Base-by-base conservation (phyloP, 164 flowering plant species). In the Magnolia kwangsiensis region DNA sequence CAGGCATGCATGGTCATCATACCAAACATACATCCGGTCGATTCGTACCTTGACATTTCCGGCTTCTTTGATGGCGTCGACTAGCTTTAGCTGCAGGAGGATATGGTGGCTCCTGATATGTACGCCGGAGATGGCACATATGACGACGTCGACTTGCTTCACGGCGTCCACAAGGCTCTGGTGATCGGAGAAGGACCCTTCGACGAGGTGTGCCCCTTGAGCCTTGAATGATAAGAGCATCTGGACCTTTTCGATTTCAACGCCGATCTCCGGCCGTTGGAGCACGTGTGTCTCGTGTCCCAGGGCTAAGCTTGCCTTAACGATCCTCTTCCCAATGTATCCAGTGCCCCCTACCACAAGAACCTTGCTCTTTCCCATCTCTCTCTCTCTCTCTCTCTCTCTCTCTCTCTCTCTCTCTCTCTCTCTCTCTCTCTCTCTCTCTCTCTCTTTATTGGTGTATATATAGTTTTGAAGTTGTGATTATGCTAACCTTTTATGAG, bases 341-440 rank as follows among this genome's bases (percentile, higher is more conserved):
- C 93, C 91, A 2, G 93, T 89, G n/a, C 91, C 93, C 7, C 92
- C 94, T 0, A 90, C 76, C 1, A 90, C 73, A 11, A 90, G 81
- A 10, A 90, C 88, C 68, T 78, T 87, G 84, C 88, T 82, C 69
- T 86, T 87, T 19, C 4, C 81, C 88, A 83, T 86, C 67, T 64
- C 67, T 64, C 18, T 55, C 61, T 55, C 16, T 14, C 3, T 55
- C 45, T 79, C 70, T 77, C 21, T 59, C 72, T 66, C 23, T 66
- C 23, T 20, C 18, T 55, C 11, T 55, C 59, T 55, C 18, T 55
- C 59, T 55, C 45, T 37, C 45, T 37, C 45, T 37, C 0, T 11
- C 1, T 55, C 3, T 55, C 61, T 55, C 61, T 16, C 61, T 24
- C 27, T 24, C 27, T 24, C 27, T 24, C 24, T 24, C 27, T 24